Conservation (phyloP, 1,139 yeast species). For the Suhomyces kunorum region DNA sequence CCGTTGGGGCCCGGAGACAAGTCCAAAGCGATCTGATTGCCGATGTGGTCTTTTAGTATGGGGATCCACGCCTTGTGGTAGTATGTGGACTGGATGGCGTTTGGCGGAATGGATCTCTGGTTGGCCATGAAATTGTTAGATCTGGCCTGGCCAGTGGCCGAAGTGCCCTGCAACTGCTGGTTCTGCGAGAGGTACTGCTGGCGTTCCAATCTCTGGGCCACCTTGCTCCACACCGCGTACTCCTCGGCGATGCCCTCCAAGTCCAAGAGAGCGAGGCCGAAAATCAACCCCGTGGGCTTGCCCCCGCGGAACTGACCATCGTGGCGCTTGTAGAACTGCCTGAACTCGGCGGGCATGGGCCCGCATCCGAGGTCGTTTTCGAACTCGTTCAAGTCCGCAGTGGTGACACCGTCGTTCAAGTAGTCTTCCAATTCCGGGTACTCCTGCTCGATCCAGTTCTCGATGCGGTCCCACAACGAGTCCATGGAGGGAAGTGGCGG, state of each 20-base stretch:
- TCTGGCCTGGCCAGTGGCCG: constrained; percentile 17
- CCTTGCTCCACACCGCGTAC: constrained; percentile 71
- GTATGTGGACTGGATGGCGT: constrained; percentile 55
- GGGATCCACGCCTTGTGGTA: constrained; percentile 65
- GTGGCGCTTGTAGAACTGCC: constrained; percentile 72
- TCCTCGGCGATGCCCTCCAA: constrained; percentile 72
- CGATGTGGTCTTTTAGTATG: constrained; percentile 55
- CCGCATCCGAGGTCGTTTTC: constrained; percentile 69
- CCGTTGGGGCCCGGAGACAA: constrained; percentile 64
- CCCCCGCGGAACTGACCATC: constrained; percentile 85
- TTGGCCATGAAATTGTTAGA: constrained; percentile 43
- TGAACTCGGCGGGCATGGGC: constrained; percentile 68
- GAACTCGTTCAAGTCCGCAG: constrained; percentile 74
- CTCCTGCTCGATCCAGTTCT: constrained; percentile 71
- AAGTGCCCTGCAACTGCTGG: constrained; percentile 28
- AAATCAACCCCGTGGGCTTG: constrained; percentile 69
- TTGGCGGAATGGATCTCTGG: constrained; percentile 60
- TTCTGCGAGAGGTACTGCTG: constrained; percentile 39
- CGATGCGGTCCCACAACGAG: constrained; percentile 74
- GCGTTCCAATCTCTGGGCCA: constrained; percentile 53
- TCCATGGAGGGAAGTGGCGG: constrained; percentile 74
- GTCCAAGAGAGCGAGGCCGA: constrained; percentile 71
- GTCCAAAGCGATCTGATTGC: constrained; percentile 64
- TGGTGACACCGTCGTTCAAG: constrained; percentile 68
- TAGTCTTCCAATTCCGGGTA: constrained; percentile 80